Percentiles rank a stretch among this genome's conserved stretches.
Evolutionary conservation across 768 basidiomycete species (phyloP).

Genomic region (Fomitopsis serialis): DNA sequence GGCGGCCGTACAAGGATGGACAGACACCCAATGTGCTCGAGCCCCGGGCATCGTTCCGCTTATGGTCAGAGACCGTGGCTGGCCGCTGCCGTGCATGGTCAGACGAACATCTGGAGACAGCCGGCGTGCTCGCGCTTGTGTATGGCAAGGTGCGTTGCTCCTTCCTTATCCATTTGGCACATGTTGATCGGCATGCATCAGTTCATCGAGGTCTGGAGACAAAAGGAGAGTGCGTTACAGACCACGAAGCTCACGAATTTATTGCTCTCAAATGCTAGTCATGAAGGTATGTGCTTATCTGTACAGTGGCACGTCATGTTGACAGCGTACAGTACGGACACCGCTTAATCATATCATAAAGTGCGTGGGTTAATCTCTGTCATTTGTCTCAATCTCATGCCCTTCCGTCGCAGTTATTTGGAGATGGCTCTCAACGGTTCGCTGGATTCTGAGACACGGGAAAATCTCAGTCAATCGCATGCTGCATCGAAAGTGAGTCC

Average conservation of each 20-base stretch:
- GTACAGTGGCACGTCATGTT: background rate
- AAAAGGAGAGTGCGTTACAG: slow-evolving; percentile 70
- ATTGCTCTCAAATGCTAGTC: slow-evolving; percentile 74
- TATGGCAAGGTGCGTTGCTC: slow-evolving; percentile 57
- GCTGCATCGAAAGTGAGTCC: slow-evolving; percentile 60
- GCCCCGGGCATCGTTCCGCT: slow-evolving; percentile 75
- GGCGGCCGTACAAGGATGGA: slow-evolving; percentile 54
- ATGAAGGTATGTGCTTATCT: slow-evolving; percentile 51
- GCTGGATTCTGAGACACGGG: slow-evolving; percentile 66
- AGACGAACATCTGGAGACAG: slow-evolving; percentile 80
- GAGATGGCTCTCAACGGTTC: slow-evolving; percentile 77
- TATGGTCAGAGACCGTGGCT: slow-evolving; percentile 70
- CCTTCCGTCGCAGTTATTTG: slow-evolving; percentile 45
- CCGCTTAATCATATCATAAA: slow-evolving; percentile 84
- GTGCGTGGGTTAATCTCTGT: slow-evolving; percentile 25
- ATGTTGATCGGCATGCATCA: slow-evolving; percentile 18
- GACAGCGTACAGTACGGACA: slow-evolving; percentile 49
- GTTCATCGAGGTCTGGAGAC: slow-evolving; percentile 85
- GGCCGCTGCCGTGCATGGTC: slow-evolving; percentile 71
- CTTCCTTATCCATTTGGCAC: background rate
- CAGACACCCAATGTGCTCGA: slow-evolving; percentile 42
- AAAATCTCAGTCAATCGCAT: slow-evolving; percentile 68
- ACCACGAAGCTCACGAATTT: slow-evolving; percentile 70
- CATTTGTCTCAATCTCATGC: background rate
- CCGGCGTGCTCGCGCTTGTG: slow-evolving; percentile 71